Evolutionary conservation across 805 yeast species (phyloP), one percentile per base, ranked within the genome.

Genomic region (Cyberlindnera suaveolens): DNA sequence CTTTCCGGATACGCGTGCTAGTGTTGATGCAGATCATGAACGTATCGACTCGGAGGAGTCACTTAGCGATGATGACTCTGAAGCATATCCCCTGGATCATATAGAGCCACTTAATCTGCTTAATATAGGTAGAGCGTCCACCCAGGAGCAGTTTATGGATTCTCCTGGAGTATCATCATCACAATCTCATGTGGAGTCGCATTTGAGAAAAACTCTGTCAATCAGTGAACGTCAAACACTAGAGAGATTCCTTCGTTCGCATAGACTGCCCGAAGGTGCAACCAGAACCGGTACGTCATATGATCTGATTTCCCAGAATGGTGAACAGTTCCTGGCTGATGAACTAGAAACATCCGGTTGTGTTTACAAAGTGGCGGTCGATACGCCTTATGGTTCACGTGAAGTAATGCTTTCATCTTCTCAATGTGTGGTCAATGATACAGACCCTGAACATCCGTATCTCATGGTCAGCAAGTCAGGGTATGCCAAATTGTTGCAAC

Each of bases 401-500:
- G 36, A 35, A 6, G 53, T 57, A 1, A 26, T n/a, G 11, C 43
- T 61, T 8, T 54, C 63, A 3, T 40, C 57, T 2, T 49, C 57
- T 1, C 58, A 61, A 36, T 55, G 43, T 0, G 51, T 58, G 1
- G 46, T 59, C 23, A 58, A 61, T 31, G 47, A 52, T n/a, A 26
- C 54, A 4, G 52, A 54, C 31, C 55, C 57, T 4, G 23, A 35
- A 2, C 41, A 40, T n/a, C 57, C 58, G 2, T 60, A 58, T 43
- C 17, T 59, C 8, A 54, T 61, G 61, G 23, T 60, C 1, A 54
- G 51, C 6, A 58, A 57, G 6, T 40, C 63, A 3, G 65, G 63
- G 0, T 39, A 46, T 15, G 58, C 62, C 1, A 50, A 47, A 31
- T 23, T 61, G 14, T 34, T 26, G n/a, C 17, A 47, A 6, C 29